These are phyloP conservation scores for Sanghuangporus baumii DNA, from an alignment of 1,284 basidiomycete species.

Conservation along the genomic window DNA sequence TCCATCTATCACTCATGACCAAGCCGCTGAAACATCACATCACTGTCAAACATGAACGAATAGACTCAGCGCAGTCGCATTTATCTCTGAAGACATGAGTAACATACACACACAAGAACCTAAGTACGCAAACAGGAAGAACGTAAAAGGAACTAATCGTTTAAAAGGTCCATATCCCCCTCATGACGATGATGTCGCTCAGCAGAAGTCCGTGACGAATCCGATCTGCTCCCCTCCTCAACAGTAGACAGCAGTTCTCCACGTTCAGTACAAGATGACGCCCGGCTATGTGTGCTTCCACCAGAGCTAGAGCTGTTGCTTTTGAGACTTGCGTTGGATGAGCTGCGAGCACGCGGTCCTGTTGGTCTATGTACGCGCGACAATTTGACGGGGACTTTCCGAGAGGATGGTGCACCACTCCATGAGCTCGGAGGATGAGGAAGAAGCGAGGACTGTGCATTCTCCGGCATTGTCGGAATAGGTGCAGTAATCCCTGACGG, in stretches of 20 bases:
- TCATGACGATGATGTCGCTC: background rate
- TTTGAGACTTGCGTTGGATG: background rate
- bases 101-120: background rate
- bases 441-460: background rate
- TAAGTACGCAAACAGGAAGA: background rate
- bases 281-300: background rate
- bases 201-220: background rate
- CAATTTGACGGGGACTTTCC: background rate
- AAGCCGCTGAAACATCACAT: too few relatives aligned
- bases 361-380: constrained; percentile 5
- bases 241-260: constrained; percentile 1
- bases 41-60: too few relatives aligned
- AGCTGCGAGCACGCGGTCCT: constrained; percentile 11
- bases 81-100: too few relatives aligned
- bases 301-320: background rate
- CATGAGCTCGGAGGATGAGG: constrained; percentile 1
- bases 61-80: too few relatives aligned
- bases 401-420: background rate
- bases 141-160: background rate
- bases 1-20: too few relatives aligned
- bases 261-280: background rate
- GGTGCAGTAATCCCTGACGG: background rate
- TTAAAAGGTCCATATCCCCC: background rate
- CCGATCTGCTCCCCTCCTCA: constrained; percentile 1
- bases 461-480: background rate